A percentile compares a stretch with the other conserved stretches of the same genome.
Evolutionary conservation across 129 eudicot genomes (phyloP).

Genomic region (Helianthus tuberosus): DNA sequence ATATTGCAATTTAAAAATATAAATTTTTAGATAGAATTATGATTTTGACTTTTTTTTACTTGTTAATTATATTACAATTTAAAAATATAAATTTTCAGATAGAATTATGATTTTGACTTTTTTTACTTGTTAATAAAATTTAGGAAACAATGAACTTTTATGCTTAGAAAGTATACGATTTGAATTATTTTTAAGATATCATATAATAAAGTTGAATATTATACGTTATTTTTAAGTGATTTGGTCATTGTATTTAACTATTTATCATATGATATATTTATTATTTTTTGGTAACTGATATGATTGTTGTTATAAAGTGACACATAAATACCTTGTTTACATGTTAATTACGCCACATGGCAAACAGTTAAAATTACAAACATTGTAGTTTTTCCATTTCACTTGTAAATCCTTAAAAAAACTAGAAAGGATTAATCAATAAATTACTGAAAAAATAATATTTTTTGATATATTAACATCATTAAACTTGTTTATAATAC

Average conservation of each 20-base stretch:
- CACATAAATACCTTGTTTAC: constrained; percentile 4
- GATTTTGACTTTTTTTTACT: neutral
- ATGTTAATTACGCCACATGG: neutral
- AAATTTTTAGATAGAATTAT: neutral
- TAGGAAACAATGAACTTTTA: constrained; percentile 1
- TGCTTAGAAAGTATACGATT: neutral
- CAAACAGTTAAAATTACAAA: neutral
- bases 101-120: neutral
- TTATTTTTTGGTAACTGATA: neutral
- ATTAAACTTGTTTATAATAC: no score
- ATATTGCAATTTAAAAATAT: neutral
- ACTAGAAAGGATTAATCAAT: no score
- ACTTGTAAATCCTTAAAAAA: neutral
- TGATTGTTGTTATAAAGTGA: constrained; percentile 12
- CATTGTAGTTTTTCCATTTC: neutral
- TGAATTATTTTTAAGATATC: neutral
- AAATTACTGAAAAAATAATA: no score
- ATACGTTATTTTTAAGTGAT: neutral
- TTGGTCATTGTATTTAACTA: neutral
- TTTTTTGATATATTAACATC: no score
- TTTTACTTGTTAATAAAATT: neutral
- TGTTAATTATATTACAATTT: neutral
- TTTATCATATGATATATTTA: neutral
- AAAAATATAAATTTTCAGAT: neutral
- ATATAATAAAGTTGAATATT: neutral